Evolutionary conservation across 306 rosid genomes (phyloP), one percentile per base, ranked within the genome.

Genomic region (Prosopis cineraria): DNA sequence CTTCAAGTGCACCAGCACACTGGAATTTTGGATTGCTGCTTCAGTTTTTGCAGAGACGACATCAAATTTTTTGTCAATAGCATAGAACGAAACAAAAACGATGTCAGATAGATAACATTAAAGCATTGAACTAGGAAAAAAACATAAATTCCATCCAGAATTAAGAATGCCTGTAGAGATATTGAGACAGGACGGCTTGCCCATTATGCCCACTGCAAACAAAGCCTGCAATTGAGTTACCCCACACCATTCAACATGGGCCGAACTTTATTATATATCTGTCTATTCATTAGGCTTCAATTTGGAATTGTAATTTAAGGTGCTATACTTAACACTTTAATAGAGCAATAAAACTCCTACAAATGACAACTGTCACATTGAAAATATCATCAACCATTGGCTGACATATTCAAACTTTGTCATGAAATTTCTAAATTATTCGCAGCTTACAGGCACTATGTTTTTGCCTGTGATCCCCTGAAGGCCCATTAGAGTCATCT

Each of bases 341-440:
- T 29, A 44, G 36, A 43, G 19, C 13, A 36, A 22, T 65, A 29
- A 52, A 77, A 79, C 47, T 71, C 73, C 77, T 77, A 78, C 79
- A 83, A 30, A 59, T 17, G 67, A 73, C 88, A 86, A 69, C 94
- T 63, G 82, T 90, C 86, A 19, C 82, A 85, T 86, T 90, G 85
- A 87, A 84, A 85, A 62, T 81, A 70, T 81, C 91, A 80, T 53
- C 85, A 72, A 74, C 83, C 79, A 17, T 70, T 4, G 20, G 52
- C 37, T 77, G 68, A 55, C 37, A 72, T 39, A 68, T 22, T 45
- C 12, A 55, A 39, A 83, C n/a, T n/a, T n/a, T 37, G 48, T 22
- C 72, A 67, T 52, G 7, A n/a, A 52, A 52, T 13, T 52, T 12
- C 27, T 34, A 59, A 3, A 68, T 16, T 33, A 30, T 39, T 47